These are phyloP conservation scores for Auriscalpium vulgare DNA, from an alignment of 768 basidiomycete species.

Conservation along the genomic window DNA sequence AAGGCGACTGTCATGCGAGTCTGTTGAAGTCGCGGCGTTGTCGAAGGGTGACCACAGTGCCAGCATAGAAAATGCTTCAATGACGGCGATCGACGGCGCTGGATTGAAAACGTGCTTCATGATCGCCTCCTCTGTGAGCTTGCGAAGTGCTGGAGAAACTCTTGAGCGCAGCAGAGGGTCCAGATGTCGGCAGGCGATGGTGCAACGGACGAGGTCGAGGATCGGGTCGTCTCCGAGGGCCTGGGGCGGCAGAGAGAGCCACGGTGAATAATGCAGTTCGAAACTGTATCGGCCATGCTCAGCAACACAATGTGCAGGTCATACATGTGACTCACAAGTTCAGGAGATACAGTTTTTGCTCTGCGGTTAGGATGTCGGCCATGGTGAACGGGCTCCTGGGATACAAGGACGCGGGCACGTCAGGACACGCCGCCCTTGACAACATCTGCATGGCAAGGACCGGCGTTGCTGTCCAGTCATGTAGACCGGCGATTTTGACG, in stretches of 20 bases:
- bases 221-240: conserved; percentile 25
- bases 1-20: conserved; percentile 31
- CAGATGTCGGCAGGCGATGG: conserved; percentile 37
- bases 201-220: conserved; percentile 38
- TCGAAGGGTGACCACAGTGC: conserved; percentile 38
- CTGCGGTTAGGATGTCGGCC: conserved; percentile 4
- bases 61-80: conserved; percentile 34
- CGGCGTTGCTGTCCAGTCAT: conserved; percentile 37
- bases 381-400: conserved; percentile 16
- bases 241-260: conserved; percentile 32
- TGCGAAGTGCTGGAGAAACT: conserved; percentile 33
- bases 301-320: too few species aligned
- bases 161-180: conserved; percentile 26
- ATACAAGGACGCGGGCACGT: conserved; percentile 15
- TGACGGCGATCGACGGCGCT: conserved; percentile 32
- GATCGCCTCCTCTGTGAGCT: conserved; percentile 32
- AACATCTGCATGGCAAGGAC: conserved; percentile 39
- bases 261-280: conserved; percentile 35
- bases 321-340: conserved; percentile 1
- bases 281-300: conserved; percentile 23
- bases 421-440: conserved; percentile 19
- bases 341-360: conserved; percentile 8
- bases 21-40: conserved; percentile 11
- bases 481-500: conserved; percentile 27
- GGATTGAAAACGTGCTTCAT: conserved; percentile 34